Evolutionary conservation across 2,329 filamentous ascomycete species (phyloP), one percentile per base, ranked within the genome.

Genomic region (Penicillium sp.): DNA sequence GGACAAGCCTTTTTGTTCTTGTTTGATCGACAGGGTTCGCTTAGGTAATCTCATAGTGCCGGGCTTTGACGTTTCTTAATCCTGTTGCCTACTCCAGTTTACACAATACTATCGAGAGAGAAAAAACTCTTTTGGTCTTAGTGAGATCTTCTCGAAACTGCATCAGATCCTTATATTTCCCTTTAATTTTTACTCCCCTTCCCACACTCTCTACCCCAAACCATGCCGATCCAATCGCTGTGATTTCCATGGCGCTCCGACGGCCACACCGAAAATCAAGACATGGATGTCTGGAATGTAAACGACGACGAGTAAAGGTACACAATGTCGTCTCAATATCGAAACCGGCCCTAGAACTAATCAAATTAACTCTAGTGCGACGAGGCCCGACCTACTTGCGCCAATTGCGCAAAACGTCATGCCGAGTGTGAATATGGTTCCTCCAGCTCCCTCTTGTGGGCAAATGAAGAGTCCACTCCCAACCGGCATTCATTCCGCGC

Each of bases 261-360:
- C 62, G 69, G 67, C 64, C 71, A 43, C 71, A 73, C 62, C 68
- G 69, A 44, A 74, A 74, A 65, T 74, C 71, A 37, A 66, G 71
- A 24, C 69, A 71, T 49, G 71, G 71, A 46, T 74, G 71, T 55
- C 35, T 65, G 51, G 68, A 71, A 61, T 74, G 71, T 60, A 74
- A 74, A 59, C 64, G 67, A 43, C 58, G 71, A 47, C 66, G 71
- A 57, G 71, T 74, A 19, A 74, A 74, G 65, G 71, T 73, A 63
- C 33, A 42, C 19, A 33, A 46, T 51, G n/a, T 39, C 9, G 8
- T 39, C n/a, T 19, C 9, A 22, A 8, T 29, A 16, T 37, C 26
- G 4, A 16, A 27, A 29, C 10, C n/a, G 7, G 8, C 22, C 33
- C 31, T n/a, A 5, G 27, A 33, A 49, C 31, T 49, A 39, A 49